These are phyloP conservation scores for Yamadazyma spencermartinsiae DNA, from an alignment of 1,139 yeast species.

Conservation along the genomic window DNA sequence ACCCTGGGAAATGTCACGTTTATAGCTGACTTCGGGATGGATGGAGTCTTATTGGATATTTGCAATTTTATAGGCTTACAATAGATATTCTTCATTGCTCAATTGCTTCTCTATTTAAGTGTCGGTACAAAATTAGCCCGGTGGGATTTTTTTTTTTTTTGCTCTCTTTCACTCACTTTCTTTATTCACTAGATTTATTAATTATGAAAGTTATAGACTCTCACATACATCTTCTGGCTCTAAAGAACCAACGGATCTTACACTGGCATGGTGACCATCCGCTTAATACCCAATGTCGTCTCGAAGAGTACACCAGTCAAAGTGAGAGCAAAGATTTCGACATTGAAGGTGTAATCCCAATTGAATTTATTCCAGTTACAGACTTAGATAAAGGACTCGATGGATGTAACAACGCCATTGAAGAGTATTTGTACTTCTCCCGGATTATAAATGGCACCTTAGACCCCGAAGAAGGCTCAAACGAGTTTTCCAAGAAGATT, in stretches of 20 bases:
- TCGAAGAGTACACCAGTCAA: constrained; percentile 16
- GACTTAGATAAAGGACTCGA: constrained; percentile 8
- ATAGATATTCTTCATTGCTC: neutral
- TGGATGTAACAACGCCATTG: constrained; percentile 16
- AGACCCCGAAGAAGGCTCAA: constrained; percentile 14
- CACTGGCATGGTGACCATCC: constrained; percentile 19
- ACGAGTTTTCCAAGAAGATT: constrained; percentile 8
- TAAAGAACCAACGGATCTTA: constrained; percentile 12
- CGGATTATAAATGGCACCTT: constrained; percentile 13
- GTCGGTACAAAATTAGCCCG: neutral
- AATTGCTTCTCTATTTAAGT: no score
- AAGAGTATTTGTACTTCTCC: constrained; percentile 15
- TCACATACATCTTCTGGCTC: constrained; percentile 18
- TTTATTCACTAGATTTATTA: neutral
- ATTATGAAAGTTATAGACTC: constrained; percentile 18
- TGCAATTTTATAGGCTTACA: no score
- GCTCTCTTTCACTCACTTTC: neutral
- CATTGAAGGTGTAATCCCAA: constrained; percentile 15
- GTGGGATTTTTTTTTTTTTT: no score
- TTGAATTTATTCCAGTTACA: constrained; percentile 16
- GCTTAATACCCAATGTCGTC: constrained; percentile 14
- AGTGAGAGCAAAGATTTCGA: constrained; percentile 7
- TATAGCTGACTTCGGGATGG: constrained; percentile 12
- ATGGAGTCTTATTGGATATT: constrained; percentile 11
- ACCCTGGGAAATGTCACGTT: neutral